Evolutionary conservation across 306 rosid genomes (phyloP).

Genomic region (Trifolium subterraneum): DNA sequence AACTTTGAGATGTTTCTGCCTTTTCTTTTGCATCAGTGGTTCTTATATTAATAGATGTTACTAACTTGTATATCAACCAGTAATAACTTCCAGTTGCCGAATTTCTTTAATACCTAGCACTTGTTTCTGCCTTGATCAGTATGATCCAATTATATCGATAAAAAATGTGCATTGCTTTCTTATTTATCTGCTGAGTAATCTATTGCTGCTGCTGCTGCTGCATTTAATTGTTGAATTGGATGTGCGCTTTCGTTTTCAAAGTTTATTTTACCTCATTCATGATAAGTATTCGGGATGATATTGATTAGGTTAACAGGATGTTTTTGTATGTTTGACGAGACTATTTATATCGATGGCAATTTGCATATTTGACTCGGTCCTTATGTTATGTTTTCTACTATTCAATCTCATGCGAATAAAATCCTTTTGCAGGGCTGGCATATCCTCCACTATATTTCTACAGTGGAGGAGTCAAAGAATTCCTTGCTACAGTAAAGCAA

Average conservation of each 20-base stretch:
- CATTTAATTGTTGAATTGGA: conserved; percentile 26
- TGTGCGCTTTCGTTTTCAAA: conserved; percentile 29
- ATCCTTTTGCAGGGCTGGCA: conserved; percentile 84
- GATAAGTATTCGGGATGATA: neutral
- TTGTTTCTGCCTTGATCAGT: conserved; percentile 21
- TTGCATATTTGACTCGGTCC: conserved; percentile 31
- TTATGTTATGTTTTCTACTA: conserved; percentile 31
- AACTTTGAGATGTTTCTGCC: conserved; percentile 17
- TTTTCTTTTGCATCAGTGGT: neutral
- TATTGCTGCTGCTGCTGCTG: neutral
- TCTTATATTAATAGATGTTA: conserved; percentile 4
- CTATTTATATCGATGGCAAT: conserved; percentile 12
- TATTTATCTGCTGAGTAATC: no score
- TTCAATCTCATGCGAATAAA: conserved; percentile 35
- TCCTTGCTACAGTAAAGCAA: conserved; percentile 93
- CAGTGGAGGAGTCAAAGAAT: conserved; percentile 98
- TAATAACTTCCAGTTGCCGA: neutral
- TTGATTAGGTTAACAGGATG: conserved; percentile 29
- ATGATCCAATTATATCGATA: conserved; percentile 23
- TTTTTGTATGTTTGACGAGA: conserved; percentile 20
- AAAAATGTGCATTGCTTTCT: neutral
- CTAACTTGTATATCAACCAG: neutral
- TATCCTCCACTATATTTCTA: conserved; percentile 91
- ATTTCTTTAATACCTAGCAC: neutral
- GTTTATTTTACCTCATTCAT: conserved; percentile 13